These are phyloP conservation scores for Helminthosporium solani DNA, from an alignment of 2,329 filamentous ascomycete species.

Conservation along the genomic window DNA sequence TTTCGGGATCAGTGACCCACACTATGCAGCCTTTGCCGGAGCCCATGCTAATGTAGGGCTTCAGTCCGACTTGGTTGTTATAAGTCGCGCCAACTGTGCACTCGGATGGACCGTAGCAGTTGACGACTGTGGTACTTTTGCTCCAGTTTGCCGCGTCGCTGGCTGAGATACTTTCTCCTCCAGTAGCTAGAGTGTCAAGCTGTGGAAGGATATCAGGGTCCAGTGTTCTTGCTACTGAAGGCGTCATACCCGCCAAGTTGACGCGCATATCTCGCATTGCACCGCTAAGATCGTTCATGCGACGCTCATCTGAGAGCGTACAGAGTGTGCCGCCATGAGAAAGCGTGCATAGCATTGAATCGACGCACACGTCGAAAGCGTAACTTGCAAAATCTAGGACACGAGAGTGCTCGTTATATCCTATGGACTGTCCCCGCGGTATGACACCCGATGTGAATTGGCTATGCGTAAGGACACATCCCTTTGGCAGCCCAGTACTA, in stretches of 20 bases:
- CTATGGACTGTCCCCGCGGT: constrained; percentile 33
- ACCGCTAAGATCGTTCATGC: constrained; percentile 50
- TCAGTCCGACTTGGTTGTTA: constrained; percentile 30
- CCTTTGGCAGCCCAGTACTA: constrained; percentile 39
- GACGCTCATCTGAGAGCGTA: constrained; percentile 47
- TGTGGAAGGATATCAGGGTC: constrained; percentile 41
- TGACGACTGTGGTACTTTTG: constrained; percentile 37
- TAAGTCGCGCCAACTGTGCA: constrained; percentile 39
- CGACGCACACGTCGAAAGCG: constrained; percentile 41
- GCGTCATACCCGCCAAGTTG: constrained; percentile 40
- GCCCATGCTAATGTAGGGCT: constrained; percentile 41
- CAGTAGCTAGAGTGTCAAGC: constrained; percentile 47
- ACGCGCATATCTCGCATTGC: constrained; percentile 39
- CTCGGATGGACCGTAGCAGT: constrained; percentile 41
- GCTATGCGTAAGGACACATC: constrained; percentile 37
- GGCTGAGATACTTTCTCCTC: constrained; percentile 40
- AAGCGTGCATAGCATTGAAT: constrained; percentile 40
- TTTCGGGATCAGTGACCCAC: constrained; percentile 46
- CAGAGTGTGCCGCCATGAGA: constrained; percentile 38
- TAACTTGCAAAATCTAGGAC: constrained; percentile 42
- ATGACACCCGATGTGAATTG: constrained; percentile 40
- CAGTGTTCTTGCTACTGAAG: constrained; percentile 40
- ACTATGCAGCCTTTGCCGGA: constrained; percentile 34
- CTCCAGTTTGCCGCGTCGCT: constrained; percentile 48
- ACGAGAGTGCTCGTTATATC: constrained; percentile 37